phyloP scores from a whole-genome alignment of 306 rosid species.

The Spatholobus suberectus region DNA sequence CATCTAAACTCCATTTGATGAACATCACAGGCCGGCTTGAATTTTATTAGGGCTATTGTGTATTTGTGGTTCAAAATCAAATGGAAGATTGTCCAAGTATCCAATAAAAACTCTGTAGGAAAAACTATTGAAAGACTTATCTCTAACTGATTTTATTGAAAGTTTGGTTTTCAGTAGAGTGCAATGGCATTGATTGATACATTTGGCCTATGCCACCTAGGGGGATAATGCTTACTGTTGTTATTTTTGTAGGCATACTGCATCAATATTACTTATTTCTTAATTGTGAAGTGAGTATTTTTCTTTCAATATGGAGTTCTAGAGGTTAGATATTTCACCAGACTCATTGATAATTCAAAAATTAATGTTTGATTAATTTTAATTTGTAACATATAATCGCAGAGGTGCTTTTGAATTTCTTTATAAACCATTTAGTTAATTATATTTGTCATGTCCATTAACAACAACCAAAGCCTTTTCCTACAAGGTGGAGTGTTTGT shows the following conservation, averaged over 20 bases:
- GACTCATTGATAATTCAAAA: background rate
- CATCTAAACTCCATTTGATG: background rate
- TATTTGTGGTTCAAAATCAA: background rate
- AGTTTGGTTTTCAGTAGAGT: background rate
- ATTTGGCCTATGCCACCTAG: background rate
- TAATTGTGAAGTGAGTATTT: background rate
- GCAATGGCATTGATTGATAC: background rate
- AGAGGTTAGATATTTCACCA: slow-evolving; percentile 9
- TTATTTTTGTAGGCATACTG: background rate
- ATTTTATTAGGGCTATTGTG: background rate
- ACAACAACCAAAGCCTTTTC: background rate
- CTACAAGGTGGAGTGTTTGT: background rate
- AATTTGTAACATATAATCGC: background rate
- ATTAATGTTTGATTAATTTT: background rate
- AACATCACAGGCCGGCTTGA: background rate
- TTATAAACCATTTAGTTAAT: background rate
- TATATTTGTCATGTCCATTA: background rate
- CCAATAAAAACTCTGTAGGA: background rate
- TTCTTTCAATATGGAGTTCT: background rate
- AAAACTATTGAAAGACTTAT: background rate
- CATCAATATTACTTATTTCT: background rate
- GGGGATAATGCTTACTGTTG: background rate
- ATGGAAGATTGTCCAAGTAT: background rate
- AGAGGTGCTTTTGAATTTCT: background rate
- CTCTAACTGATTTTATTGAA: background rate